Evolutionary conservation across 306 rosid species (phyloP), one percentile per base, ranked within the genome.

Genomic region (Purshia tridentata): DNA sequence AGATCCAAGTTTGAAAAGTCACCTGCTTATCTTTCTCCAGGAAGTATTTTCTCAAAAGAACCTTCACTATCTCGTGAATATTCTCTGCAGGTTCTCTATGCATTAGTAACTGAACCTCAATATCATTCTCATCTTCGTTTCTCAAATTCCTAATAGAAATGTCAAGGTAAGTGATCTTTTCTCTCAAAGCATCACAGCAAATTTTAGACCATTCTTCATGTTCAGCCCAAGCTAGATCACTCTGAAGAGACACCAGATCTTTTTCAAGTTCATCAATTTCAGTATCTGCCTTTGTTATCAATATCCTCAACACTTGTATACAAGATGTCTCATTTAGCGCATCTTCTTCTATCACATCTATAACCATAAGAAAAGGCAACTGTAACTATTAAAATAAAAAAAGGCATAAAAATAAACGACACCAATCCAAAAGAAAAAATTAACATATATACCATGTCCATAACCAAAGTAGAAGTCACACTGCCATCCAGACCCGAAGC

Each of bases 291-390:
- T 83, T 79, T 65, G 69, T 72, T 72, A 85, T 77, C 81, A 83
- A 83, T 79, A 77, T 77, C 77, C 79, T 76, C 76, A 89, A 76
- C 76, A 86, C 96, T 75, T 80, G 87, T 69, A 88, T 63, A 62
- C 91, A 86, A 56, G 63, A 83, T 70, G 81, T 83, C 81, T 67
- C 84, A 47, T 89, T 79, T 87, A 86, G 75, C 35, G 81, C 83
- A 82, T 81, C 77, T 82, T 92, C 96, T 81, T 88, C 92, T 46
- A 88, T 84, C 57, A 40, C 64, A 85, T 92, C 96, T 92, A 75
- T 22, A 45, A 59, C 63, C 57, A 76, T 20, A 68, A 73, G 39
- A 80, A 23, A 77, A 56, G 37, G 15, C 61, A 11, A 29, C 50
- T 15, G 65, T 47, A 74, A 61, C 55, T 13, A 77, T 67, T 58